Base-by-base conservation (phyloP, 1,284 basidiomycete species). In the Marasmius sp. region DNA sequence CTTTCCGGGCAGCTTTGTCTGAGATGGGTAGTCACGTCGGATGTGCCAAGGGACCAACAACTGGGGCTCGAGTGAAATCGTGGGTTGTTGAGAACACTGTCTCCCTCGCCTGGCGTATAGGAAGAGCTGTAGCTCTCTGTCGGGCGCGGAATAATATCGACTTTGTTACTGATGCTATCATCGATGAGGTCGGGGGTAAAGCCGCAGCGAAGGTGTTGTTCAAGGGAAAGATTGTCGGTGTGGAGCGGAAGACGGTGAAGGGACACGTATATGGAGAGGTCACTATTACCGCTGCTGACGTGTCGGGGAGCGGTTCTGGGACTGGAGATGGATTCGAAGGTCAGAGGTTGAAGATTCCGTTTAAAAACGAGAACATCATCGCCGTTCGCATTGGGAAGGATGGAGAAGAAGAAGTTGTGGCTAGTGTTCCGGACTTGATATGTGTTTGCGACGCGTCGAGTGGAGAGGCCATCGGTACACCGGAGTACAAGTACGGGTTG, bases 401-500 rank as follows among this genome's bases (percentile, higher is more conserved):
- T 38, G 75, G 74, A 3, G 68, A 72, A 33, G 76, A 65, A 45
- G 51, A 75, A 71, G 70, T 77, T 39, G 66, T 75, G 0, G 77
- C 75, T 45, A 79, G 77, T 14, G 85, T 88, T 4, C 86, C 86
- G 3, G 86, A 87, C 70, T 75, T 88, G 33, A 86, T 88, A 56
- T 78, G 81, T 0, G 83, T 88, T 10, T 74, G 86, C 16, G 85
- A 88, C 64, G 79, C 82, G 12, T 80, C 82, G 62, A 84, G 74
- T 45, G 86, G 86, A 8, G 71, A 79, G 10, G 82, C 84, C 1
- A 75, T 88, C 18, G 85, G 86, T 12, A 78, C 76, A 12, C 77
- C 75, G 36, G 70, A 79, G 57, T 80, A 79, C 67, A 80, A 79
- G 62, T 86, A 85, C 65, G 85, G 86, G 10, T 70, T 85, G 47